These are phyloP conservation scores for Penicillium sp. DNA, from an alignment of 2,329 filamentous ascomycete species.

Conservation along the genomic window DNA sequence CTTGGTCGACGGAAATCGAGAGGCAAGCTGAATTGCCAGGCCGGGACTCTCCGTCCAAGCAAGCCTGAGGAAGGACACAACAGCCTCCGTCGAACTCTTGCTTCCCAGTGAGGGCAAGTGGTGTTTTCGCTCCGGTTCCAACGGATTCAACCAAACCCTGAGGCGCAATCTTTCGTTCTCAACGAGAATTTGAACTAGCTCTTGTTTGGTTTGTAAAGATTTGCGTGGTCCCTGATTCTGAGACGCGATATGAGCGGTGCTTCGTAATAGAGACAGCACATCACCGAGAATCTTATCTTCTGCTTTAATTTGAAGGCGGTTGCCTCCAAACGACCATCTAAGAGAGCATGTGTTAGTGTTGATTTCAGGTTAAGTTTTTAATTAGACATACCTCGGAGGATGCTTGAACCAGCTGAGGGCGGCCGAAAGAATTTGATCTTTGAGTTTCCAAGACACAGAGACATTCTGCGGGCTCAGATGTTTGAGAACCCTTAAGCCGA, in stretches of 20 bases:
- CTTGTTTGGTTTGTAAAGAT: slow-evolving; percentile 73
- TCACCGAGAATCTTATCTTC: slow-evolving; percentile 80
- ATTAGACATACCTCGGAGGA: slow-evolving; percentile 58
- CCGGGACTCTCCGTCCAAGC: slow-evolving; percentile 85
- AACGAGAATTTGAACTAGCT: slow-evolving; percentile 75
- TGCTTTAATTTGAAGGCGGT: slow-evolving; percentile 87
- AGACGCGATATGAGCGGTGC: slow-evolving; percentile 59
- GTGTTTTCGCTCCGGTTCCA: slow-evolving; percentile 62
- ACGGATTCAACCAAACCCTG: slow-evolving; percentile 83
- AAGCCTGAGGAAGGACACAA: slow-evolving; percentile 67
- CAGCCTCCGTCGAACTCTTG: slow-evolving; percentile 49
- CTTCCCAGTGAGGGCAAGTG: slow-evolving; percentile 46
- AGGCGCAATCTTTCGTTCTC: slow-evolving; percentile 82
- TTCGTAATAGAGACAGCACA: slow-evolving; percentile 65
- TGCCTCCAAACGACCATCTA: slow-evolving; percentile 92
- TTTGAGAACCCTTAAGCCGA: slow-evolving; percentile 74
- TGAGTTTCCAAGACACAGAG: slow-evolving; percentile 73
- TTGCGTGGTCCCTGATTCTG: slow-evolving; percentile 54
- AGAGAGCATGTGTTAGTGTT: slow-evolving; percentile 16
- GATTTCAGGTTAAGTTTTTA: not conserved
- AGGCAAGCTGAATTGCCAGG: slow-evolving; percentile 79
- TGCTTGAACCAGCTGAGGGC: slow-evolving; percentile 85
- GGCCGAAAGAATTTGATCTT: slow-evolving; percentile 83
- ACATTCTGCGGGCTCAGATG: slow-evolving; percentile 65
- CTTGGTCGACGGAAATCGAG: slow-evolving; percentile 73